Base-by-base conservation (phyloP, 345 rosid species). In the Psidium friedrichsthalianum region DNA sequence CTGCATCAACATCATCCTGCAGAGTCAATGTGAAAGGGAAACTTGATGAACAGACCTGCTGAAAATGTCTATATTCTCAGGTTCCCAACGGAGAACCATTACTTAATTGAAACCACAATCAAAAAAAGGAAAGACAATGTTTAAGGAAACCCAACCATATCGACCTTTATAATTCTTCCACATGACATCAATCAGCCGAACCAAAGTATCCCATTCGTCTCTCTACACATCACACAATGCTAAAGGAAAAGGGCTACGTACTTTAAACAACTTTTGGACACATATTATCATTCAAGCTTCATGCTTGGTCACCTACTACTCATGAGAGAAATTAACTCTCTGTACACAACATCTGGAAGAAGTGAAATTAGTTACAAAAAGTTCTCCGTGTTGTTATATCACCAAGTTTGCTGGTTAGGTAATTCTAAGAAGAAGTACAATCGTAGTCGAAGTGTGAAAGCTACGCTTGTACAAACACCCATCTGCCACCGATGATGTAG, bases 1-100 rank as follows among this genome's bases (percentile, higher is more conserved):
- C 99, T 56, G 88, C 93, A 89, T 93, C 94, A 82, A 97, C 91
- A 95, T 94, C 99, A 84, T 87, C 91, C 98, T 96, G 95, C 84
- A 64, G 86, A 58, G 84, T 49, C 3, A 74, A 61, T 59, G 86
- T 82, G 32, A 58, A 83, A 84, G 42, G 44, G 51, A 49, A 57
- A 24, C 74, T 59, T 4, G 22, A 18, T 27, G 40, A 74, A 25
- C 86, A 58, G 51, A 51, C 42, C 3, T 11, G 58, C 51, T 82
- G 22, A 25, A 40, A 40, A 20, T 78, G 74, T 36, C 61, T 13
- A 24, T 51, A 69, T 69, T 69, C 47, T 69, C 80, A 2, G 25
- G 80, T 36, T 69, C 13, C 80, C 80, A 69, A 69, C 2, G 25
- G 25, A 69, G 57, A 55, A 55, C 25, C 14, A 3, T 36, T 9